These are phyloP conservation scores for Xerocomus potaroensis DNA, from an alignment of 768 basidiomycete genomes.

Conservation along the genomic window DNA sequence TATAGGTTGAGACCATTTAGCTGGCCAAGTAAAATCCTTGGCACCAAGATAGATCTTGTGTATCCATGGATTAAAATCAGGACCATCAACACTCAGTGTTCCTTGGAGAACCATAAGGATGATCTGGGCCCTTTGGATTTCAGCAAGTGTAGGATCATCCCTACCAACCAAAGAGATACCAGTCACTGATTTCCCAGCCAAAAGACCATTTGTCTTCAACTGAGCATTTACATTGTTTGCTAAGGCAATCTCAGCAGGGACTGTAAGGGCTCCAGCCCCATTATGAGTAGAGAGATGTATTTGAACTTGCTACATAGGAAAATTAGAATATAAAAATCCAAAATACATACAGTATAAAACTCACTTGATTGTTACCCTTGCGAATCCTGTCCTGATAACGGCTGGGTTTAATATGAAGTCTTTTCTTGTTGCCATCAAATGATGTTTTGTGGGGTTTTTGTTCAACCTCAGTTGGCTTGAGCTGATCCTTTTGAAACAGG, in stretches of 20 bases:
- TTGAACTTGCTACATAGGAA: slow-evolving; percentile 11
- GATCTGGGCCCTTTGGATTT: slow-evolving; percentile 35
- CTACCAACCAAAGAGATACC: slow-evolving; percentile 49
- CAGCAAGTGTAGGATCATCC: slow-evolving; percentile 56
- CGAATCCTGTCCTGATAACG: slow-evolving; percentile 31
- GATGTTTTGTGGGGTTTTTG: slow-evolving; percentile 19
- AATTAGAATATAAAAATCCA: background rate
- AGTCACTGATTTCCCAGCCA: slow-evolving; percentile 29
- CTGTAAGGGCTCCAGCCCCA: slow-evolving; percentile 19
- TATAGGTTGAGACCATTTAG: slow-evolving; percentile 24
- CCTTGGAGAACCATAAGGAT: slow-evolving; percentile 37
- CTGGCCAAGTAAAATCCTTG: slow-evolving; percentile 36
- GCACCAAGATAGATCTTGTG: slow-evolving; percentile 31
- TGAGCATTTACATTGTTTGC: slow-evolving; percentile 16
- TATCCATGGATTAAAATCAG: slow-evolving; percentile 36
- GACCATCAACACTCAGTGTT: slow-evolving; percentile 16
- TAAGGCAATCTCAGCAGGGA: slow-evolving; percentile 18
- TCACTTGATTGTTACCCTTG: slow-evolving; percentile 36
- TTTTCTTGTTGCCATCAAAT: slow-evolving; percentile 8
- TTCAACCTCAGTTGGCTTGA: slow-evolving; percentile 25
- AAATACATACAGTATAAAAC: slow-evolving; percentile 1
- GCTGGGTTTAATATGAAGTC: slow-evolving; percentile 17
- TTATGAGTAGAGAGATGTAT: slow-evolving; percentile 21
- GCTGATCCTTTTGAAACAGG: slow-evolving; percentile 23
- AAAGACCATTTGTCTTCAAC: slow-evolving; percentile 19